These are phyloP conservation scores for Mycena floridula DNA, from an alignment of 768 basidiomycete genomes.

Conservation along the genomic window DNA sequence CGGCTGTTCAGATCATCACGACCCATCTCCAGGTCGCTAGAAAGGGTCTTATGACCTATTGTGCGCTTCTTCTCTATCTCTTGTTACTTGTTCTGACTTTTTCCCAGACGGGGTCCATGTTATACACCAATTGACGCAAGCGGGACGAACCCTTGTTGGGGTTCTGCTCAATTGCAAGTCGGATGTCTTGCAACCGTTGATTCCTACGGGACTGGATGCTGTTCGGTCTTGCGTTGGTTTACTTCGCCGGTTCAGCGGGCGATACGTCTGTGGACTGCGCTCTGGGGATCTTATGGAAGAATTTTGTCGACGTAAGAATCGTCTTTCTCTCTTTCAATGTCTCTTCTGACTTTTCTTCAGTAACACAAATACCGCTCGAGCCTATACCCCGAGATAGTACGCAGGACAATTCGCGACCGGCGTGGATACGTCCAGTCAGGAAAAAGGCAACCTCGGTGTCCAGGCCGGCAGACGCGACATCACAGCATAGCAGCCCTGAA, in stretches of 20 bases:
- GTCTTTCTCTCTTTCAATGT: constrained; percentile 13
- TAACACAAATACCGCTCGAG: constrained; percentile 85
- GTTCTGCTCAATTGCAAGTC: constrained; percentile 84
- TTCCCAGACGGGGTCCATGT: constrained; percentile 84
- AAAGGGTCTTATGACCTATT: constrained; percentile 91
- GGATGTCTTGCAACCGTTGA: constrained; percentile 68
- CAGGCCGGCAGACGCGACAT: constrained; percentile 40
- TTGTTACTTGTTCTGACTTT: constrained; percentile 5
- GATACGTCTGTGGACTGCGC: constrained; percentile 87
- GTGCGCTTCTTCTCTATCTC: constrained; percentile 40
- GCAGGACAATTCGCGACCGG: constrained; percentile 52
- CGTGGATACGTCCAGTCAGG: constrained; percentile 86
- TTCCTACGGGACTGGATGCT: constrained; percentile 78
- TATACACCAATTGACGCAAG: constrained; percentile 92
- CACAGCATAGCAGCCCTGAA: constrained; percentile 54
- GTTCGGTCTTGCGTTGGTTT: constrained; percentile 84
- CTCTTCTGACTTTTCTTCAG: constrained; percentile 26
- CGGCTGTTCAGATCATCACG: constrained; percentile 76
- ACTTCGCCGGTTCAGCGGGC: constrained; percentile 82
- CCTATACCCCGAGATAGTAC: constrained; percentile 47
- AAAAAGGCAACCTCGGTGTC: constrained; percentile 57
- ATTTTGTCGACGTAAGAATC: constrained; percentile 83
- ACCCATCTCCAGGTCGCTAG: constrained; percentile 81
- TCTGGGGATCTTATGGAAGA: constrained; percentile 94
- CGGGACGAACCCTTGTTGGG: constrained; percentile 85